Evolutionary conservation across 1,284 basidiomycete species (phyloP).

Genomic region (Fomitopsis palustris): DNA sequence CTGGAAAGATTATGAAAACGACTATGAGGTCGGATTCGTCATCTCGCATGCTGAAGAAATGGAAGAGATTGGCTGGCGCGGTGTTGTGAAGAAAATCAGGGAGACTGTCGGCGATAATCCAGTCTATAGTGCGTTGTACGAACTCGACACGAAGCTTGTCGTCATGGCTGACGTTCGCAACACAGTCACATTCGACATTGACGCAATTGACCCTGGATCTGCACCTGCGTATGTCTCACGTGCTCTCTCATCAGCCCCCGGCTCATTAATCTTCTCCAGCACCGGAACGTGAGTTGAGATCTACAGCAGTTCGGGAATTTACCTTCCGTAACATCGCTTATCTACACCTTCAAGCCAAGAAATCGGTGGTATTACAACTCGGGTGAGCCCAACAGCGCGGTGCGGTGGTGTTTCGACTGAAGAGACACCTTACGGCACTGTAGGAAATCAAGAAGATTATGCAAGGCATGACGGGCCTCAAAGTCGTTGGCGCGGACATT

Average conservation of each 20-base stretch:
- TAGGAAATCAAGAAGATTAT: conserved; percentile 39
- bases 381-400: conserved; percentile 18
- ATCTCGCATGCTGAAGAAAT: conserved; percentile 32
- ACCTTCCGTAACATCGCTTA: not conserved
- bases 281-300: conserved; percentile 34
- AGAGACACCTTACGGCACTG: not conserved
- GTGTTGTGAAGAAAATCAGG: conserved; percentile 31
- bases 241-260: not conserved
- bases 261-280: conserved; percentile 8
- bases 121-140: conserved; percentile 28
- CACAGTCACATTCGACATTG: conserved; percentile 33
- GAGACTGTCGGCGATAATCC: conserved; percentile 35
- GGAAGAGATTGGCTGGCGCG: conserved; percentile 31
- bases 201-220: conserved; percentile 34
- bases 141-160: not conserved
- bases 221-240: conserved; percentile 34
- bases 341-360: conserved; percentile 21
- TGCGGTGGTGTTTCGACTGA: not conserved
- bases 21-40: conserved; percentile 29
- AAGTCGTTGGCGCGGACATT: conserved; percentile 38
- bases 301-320: not conserved
- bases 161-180: too few relatives aligned
- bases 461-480: conserved; percentile 34
- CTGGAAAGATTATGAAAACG: conserved; percentile 32
- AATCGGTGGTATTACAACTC: conserved; percentile 36